Base-by-base conservation (phyloP, 1,284 basidiomycete species). In the Heterobasidion parviporum region DNA sequence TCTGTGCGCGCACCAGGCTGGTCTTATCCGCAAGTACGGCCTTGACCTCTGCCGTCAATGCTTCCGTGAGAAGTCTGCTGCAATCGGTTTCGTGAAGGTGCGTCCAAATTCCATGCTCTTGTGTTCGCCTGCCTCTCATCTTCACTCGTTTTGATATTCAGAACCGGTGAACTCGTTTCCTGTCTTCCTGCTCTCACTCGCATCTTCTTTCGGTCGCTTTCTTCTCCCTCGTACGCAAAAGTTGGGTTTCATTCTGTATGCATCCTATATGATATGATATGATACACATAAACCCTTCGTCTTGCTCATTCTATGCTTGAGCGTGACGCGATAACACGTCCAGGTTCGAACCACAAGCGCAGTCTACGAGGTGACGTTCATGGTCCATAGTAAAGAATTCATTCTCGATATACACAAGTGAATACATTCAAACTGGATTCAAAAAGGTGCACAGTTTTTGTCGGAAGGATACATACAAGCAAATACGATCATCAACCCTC, bases 1-100 rank as follows among this genome's bases (percentile, higher is more conserved):
- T 71, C 90, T 94, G 70, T 98, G 94, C 71, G 89, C 91, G 52
- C 94, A 98, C 78, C 90, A 92, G 74, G 94, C 93, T 67, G 94
- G 94, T 89, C 85, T 97, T 72, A 93, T 98, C 76, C 90, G 88
- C 72, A 92, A 92, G 74, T 93, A 93, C 77, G 92, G 93, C 58
- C 84, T 97, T 68, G 92, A 96, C 78, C 89, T 96, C 67, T 97
- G 94, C 81, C 90, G 94, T 74, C 94, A 97, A 77, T 97, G 94
- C 78, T 97, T 97, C 89, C 90, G 94, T 67, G 94, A 97, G 80
- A 94, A 94, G 79, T 83, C 92, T 61, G 82, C 85, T 66, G 88
- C 89, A 63, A 96, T 97, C 69, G 94, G 94, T 62, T 97, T 97
- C 82, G 77, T 82, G 72, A 97, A 97, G 91, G 93, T 94, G 65